phyloP scores from a whole-genome alignment of 2,329 filamentous ascomycete species.

The Ophiostoma novo-ulmi region DNA sequence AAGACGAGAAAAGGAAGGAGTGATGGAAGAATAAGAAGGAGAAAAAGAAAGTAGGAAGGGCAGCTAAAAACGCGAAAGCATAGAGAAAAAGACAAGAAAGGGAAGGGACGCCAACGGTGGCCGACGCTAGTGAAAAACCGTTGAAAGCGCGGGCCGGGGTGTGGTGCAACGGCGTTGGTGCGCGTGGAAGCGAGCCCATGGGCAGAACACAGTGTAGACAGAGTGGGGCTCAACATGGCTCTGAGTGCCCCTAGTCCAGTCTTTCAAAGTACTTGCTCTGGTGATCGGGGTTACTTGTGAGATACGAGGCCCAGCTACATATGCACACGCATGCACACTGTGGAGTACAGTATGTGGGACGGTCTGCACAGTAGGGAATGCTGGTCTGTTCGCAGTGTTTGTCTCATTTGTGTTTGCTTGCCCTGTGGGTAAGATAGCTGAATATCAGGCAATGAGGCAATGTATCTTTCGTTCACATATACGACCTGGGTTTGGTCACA shows the following conservation, averaged over 20 bases:
- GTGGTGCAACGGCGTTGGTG: slow-evolving; percentile 19
- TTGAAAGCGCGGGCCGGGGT: slow-evolving; percentile 26
- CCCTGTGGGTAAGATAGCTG: too few relatives aligned
- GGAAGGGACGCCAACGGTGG: slow-evolving; percentile 8
- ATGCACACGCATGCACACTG: background rate
- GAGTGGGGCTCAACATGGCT: slow-evolving; percentile 3
- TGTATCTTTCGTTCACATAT: background rate
- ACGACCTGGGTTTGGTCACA: background rate
- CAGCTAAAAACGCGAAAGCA: background rate
- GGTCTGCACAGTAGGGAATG: background rate
- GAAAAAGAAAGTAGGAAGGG: background rate
- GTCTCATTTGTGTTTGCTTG: too few relatives aligned
- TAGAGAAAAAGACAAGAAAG: background rate
- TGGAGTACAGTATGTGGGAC: slow-evolving; percentile 1
- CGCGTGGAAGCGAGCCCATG: slow-evolving; percentile 18
- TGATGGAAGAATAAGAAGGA: background rate
- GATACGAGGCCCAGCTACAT: slow-evolving; percentile 11
- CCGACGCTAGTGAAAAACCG: slow-evolving; percentile 26
- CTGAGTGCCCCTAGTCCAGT: background rate
- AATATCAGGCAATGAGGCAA: too few relatives aligned
- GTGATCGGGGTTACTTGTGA: background rate
- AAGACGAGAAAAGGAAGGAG: background rate
- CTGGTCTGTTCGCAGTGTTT: background rate
- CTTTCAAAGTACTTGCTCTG: background rate
- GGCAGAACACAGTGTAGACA: background rate